These are phyloP conservation scores for Aspergillus nomiae DNA, from an alignment of 2,329 filamentous ascomycete genomes.

Conservation along the genomic window DNA sequence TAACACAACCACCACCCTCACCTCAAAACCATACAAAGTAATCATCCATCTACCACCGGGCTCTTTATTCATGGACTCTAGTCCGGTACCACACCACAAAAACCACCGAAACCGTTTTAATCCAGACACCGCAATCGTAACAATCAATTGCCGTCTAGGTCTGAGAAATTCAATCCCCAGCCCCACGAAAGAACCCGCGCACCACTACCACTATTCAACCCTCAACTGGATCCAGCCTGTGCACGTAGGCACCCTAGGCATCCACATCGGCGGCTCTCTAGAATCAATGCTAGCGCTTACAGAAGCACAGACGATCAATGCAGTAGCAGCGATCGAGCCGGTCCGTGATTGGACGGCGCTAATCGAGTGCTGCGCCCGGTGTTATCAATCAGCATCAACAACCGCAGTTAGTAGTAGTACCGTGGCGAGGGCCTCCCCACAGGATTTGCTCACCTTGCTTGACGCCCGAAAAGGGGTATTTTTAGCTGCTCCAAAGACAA, in stretches of 20 bases:
- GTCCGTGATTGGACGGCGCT: background rate
- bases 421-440: background rate
- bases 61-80: background rate
- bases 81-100: background rate
- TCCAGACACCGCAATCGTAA: background rate
- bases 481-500: background rate
- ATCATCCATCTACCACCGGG: background rate
- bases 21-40: background rate
- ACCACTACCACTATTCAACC: too few relatives aligned
- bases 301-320: background rate
- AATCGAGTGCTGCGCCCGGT: background rate
- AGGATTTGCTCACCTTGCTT: background rate
- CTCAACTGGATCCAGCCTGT: background rate
- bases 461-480: too few relatives aligned
- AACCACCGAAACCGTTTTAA: background rate
- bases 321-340: background rate
- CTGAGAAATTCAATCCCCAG: too few relatives aligned
- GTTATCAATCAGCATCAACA: too few relatives aligned
- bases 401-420: background rate
- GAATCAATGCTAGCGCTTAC: background rate
- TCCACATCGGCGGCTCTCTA: background rate
- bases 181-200: too few relatives aligned
- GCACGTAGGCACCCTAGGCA: background rate
- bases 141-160: background rate
- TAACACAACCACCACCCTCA: background rate